Conservation (phyloP, 768 basidiomycete genomes). For the Boletus coccyginus region DNA sequence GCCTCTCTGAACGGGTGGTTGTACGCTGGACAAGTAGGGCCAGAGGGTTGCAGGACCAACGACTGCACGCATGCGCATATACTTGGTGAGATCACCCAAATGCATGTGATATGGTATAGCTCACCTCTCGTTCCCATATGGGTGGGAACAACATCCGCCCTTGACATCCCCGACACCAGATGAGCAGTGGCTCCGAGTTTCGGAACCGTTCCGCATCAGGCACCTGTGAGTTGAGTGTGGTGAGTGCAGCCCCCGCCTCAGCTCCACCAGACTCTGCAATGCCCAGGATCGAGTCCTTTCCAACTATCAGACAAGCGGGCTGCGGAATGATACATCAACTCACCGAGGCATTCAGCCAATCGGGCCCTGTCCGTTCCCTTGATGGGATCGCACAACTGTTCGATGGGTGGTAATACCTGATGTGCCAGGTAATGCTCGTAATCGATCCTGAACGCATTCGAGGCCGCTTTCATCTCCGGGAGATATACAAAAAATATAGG, state of each 20-base stretch:
- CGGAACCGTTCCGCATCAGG: constrained; percentile 87
- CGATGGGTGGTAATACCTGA: constrained; percentile 92
- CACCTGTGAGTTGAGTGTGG: constrained; percentile 83
- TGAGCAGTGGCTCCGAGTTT: constrained; percentile 63
- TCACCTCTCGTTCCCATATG: constrained; percentile 57
- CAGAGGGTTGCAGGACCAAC: constrained; percentile 62
- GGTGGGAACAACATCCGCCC: constrained; percentile 55
- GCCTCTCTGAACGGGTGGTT: constrained; percentile 47
- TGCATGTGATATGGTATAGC: constrained; percentile 11
- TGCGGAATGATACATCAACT: constrained; percentile 14
- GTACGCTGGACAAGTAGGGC: constrained; percentile 73
- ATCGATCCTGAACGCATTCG: constrained; percentile 69
- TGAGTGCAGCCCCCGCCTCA: constrained; percentile 62
- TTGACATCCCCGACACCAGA: constrained; percentile 78
- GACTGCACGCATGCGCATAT: constrained; percentile 39
- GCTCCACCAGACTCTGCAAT: constrained; percentile 44
- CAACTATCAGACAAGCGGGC: background rate
- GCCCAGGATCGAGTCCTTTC: constrained; percentile 58
- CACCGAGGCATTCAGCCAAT: constrained; percentile 93
- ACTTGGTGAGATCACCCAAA: background rate
- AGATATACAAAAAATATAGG: constrained; percentile 88
- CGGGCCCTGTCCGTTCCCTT: constrained; percentile 92
- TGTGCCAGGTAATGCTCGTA: constrained; percentile 88
- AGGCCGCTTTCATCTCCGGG: constrained; percentile 64
- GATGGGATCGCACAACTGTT: constrained; percentile 93